Percentiles rank a stretch among this genome's conserved stretches.
Conservation (phyloP, 2,329 filamentous ascomycete species). For the Fusarium hainanense region DNA sequence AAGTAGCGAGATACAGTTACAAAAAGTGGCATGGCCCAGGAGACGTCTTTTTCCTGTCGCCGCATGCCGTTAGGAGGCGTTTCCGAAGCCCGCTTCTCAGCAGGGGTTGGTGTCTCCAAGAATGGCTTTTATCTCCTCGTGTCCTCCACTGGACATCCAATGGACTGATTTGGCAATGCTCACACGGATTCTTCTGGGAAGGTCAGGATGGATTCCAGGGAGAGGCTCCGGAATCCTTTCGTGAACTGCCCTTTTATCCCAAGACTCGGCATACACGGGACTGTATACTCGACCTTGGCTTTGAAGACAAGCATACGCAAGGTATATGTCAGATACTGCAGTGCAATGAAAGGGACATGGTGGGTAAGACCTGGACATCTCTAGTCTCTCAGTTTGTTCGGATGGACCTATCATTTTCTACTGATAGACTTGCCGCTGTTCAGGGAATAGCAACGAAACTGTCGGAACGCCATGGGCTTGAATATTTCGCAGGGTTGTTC, state of each 20-base stretch:
- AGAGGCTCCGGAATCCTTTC: neutral
- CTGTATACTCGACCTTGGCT: neutral
- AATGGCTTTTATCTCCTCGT: neutral
- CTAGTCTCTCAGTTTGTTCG: too few relatives aligned
- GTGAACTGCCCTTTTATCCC: too few relatives aligned
- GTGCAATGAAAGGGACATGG: fast-evolving
- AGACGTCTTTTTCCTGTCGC: fast-evolving
- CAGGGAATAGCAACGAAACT: neutral
- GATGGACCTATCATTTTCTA: neutral
- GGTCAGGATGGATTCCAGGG: neutral
- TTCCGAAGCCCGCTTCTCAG: neutral
- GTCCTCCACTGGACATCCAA: neutral
- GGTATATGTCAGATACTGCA: neutral
- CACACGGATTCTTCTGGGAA: neutral
- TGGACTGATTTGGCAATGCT: neutral
- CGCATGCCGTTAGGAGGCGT: neutral
- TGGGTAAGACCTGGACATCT: too few relatives aligned
- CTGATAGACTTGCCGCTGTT: neutral
- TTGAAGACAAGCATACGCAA: too few relatives aligned
- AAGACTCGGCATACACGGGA: neutral
- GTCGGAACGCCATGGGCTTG: fast-evolving
- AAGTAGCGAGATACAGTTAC: fast-evolving
- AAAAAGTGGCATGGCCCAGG: neutral
- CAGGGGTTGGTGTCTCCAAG: neutral
- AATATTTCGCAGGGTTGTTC: neutral